Base-by-base conservation (phyloP, 1,284 basidiomycete genomes). In the Fomitopsis betulina region DNA sequence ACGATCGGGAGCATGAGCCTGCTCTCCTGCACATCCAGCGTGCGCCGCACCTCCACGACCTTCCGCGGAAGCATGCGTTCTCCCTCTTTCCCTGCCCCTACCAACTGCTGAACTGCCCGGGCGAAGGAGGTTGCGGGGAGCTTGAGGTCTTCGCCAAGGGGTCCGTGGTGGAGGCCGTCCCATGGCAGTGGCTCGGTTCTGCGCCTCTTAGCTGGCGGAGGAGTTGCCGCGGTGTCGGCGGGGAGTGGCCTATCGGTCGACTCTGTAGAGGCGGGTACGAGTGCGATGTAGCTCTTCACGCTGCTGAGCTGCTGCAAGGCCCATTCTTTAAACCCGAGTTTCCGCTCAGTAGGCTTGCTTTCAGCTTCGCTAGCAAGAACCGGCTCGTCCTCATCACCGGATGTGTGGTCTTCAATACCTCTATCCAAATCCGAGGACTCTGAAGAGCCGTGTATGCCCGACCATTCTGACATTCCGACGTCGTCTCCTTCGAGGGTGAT, bases 1-100 rank as follows among this genome's bases (percentile, higher is more conserved):
- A 95, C 83, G 59, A 99, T 94, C 3, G 97, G 97, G 1, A 99
- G 77, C 58, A 90, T 78, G 62, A 95, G 76, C 43, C 97, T 79
- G 1, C 88, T 79, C 58, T 90, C 91, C 62, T 91, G 84, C 6
- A 98, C 86, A 35, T 91, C 91, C 35, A 79, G 69, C 1, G 88
- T 83, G 10, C 96, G 84, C 30, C 76, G 76, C 38, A 98, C 81
- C 0, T 75, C 72, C n/a, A 95, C 79, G 43, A 80, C 74, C 62
- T 82, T 85, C 17, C 55, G 59, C 37, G 40, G 54, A 4, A 55
- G 49, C 3, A 67, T 58, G 53, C 60, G 40, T 58, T 70, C 59
- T 52, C 57, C 38, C 58, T 60, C 45, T 50, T 55, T 50, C 42
- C 58, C 52, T 57, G 67, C 57, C 38, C 66, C 65, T 3, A 67